Base-by-base conservation (phyloP, 805 yeast species). In the Candida loeiensis region DNA sequence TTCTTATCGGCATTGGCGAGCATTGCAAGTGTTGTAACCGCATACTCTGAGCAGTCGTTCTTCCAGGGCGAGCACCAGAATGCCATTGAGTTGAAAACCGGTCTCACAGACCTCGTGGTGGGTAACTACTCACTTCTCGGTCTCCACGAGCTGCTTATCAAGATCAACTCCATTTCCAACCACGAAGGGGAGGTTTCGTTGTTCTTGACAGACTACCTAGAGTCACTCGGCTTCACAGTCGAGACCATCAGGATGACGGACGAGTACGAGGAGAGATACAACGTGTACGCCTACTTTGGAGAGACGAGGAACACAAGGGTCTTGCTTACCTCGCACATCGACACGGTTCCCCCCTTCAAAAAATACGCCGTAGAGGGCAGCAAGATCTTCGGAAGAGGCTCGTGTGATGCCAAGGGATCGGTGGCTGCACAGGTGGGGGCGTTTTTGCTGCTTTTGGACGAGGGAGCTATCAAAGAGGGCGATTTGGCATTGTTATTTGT, bases 381-480 rank as follows among this genome's bases (percentile, higher is more conserved):
- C 34, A 56, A 57, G 19, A 77, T 82, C 13, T 73, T 69, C 51
- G 89, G 89, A 16, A 66, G 90, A 40, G 90, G 90, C 2, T 56
- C 83, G 1, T 68, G 74, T 41, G 90, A 82, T 52, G 89, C 85
- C n/a, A 82, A 82, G 53, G 85, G 71, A 0, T 77, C 85, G 7
- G 79, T 82, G 13, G 83, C 85, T 0, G 56, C 84, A 1, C 86
- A 80, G 51, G 62, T 80, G 4, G 61, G 69, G 20, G 77, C 87
- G 1, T 69, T 73, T 20, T 55, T 71, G n/a, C 74, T 76, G 29
- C 52, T 82, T 26, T 43, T 70, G 4, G 53, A 62, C 3, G 55
- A 56, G 2, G 65, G 65, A 1, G 48, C 55, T 14, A 48, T 77
- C 13, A 42, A 51, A 7, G 76, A 73, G 34, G 85, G 82, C 11